Base-by-base conservation (phyloP, 495 filamentous ascomycete species). In the Bacidia gigantensis region DNA sequence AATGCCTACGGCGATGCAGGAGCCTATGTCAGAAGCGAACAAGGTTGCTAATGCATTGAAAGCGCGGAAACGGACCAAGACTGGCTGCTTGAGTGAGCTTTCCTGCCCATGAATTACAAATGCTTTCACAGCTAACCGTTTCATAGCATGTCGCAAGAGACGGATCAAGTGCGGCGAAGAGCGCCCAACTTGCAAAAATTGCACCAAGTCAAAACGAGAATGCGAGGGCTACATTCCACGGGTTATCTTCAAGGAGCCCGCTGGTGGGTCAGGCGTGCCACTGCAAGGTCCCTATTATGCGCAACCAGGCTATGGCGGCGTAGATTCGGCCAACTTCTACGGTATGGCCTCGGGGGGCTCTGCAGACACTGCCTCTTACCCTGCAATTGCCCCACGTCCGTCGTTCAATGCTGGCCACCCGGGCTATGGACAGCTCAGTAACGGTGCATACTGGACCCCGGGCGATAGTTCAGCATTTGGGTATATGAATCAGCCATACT, bases 91-190 rank as follows among this genome's bases (percentile, higher is more conserved):
- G 54, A 98, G 86, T 92, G 77, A 62, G 86, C 40, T 20, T 17
- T 50, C 38, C 38, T 10, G 2, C 51, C 21, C 35, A 22, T 22
- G 11, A 7, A 7, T 26, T 11, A 35, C 21, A 54, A 24, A 32
- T 41, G 21, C 18, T 23, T 12, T 24, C 26, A 56, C 17, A 25
- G 40, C 56, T 67, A 51, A 62, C 49, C 45, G 11, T 24, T 53
- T 54, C n/a, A 20, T 60, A 93, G 87, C 92, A 48, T 98, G 92
- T 72, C 84, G 92, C 48, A 89, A 83, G 67, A 81, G 92, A 18
- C 85, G 92, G 46, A 97, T 98, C 64, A 98, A 98, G 68, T 98
- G 92, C 64, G 92, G 90, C 47, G 92, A 97, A 63, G 88, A 92
- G 63, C 85, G 86, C 51, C 92, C 90, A 3, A 88, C 79, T 14